These are phyloP conservation scores for Ceratocystis eucalypticola DNA, from an alignment of 2,329 filamentous ascomycete species.

Conservation along the genomic window DNA sequence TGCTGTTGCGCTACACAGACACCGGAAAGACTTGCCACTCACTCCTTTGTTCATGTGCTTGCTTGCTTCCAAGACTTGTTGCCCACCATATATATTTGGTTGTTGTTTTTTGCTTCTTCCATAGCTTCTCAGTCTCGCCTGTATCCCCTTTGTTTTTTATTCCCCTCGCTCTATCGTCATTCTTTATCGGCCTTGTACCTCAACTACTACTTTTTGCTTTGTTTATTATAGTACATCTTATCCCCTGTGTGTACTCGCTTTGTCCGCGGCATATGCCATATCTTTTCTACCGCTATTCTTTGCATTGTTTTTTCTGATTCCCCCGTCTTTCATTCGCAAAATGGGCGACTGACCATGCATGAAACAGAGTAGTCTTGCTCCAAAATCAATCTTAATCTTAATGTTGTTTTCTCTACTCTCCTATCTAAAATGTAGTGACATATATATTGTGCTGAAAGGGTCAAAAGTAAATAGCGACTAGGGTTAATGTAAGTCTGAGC, in stretches of 20 bases:
- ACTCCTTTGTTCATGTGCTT: neutral
- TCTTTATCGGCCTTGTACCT: neutral
- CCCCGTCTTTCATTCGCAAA: neutral
- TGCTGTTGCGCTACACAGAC: neutral
- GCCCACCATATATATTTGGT: neutral
- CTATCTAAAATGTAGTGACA: neutral
- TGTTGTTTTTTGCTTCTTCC: no score
- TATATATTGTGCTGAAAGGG: neutral
- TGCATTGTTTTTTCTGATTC: neutral
- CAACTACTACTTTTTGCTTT: neutral
- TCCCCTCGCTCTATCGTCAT: neutral
- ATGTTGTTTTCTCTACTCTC: neutral
- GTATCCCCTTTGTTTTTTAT: slow-evolving; percentile 1
- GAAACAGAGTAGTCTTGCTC: neutral
- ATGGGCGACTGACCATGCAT: neutral
- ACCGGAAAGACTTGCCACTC: neutral
- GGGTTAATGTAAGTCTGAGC: neutral
- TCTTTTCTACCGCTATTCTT: neutral
- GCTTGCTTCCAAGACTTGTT: neutral
- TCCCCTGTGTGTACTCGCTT: neutral
- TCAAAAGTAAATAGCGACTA: neutral
- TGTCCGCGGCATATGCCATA: neutral
- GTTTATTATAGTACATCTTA: neutral
- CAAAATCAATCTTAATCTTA: neutral
- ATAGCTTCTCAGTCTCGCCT: neutral